These are phyloP conservation scores for Tolypocladium ovalisporum DNA, from an alignment of 2,329 filamentous ascomycete species.

Conservation along the genomic window DNA sequence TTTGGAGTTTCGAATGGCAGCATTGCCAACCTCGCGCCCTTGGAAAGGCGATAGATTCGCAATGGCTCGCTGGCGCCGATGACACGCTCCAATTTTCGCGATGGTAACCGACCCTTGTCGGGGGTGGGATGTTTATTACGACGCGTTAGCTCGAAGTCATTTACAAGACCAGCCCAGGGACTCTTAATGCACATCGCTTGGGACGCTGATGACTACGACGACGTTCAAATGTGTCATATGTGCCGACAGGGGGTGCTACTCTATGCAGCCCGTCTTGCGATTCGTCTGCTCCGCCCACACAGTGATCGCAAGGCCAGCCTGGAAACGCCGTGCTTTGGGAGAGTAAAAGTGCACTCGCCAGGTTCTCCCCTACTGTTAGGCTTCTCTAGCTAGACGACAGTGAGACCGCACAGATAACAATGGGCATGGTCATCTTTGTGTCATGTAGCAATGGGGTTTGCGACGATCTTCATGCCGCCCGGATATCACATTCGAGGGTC, in stretches of 20 bases:
- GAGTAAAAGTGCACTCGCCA: background rate
- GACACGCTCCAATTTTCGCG: no score
- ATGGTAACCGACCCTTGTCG: no score
- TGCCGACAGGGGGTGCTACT: background rate
- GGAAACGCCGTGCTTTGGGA: background rate
- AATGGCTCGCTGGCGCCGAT: no score
- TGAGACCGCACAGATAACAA: background rate
- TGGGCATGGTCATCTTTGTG: background rate
- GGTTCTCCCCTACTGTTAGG: no score
- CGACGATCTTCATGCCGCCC: background rate
- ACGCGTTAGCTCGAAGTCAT: no score
- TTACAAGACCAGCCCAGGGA: no score
- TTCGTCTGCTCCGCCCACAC: background rate
- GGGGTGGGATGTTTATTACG: no score
- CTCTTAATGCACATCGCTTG: no score
- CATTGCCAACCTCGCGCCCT: no score
- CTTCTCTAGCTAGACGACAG: no score
- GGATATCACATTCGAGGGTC: background rate
- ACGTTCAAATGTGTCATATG: background rate
- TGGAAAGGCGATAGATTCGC: no score
- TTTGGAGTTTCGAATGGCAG: no score
- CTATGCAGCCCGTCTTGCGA: background rate
- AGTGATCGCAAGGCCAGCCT: background rate
- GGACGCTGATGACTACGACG: background rate
- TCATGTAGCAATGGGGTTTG: background rate